phyloP scores from a whole-genome alignment of 164 flowering plant genomes.

The Cinnamomum chago region DNA sequence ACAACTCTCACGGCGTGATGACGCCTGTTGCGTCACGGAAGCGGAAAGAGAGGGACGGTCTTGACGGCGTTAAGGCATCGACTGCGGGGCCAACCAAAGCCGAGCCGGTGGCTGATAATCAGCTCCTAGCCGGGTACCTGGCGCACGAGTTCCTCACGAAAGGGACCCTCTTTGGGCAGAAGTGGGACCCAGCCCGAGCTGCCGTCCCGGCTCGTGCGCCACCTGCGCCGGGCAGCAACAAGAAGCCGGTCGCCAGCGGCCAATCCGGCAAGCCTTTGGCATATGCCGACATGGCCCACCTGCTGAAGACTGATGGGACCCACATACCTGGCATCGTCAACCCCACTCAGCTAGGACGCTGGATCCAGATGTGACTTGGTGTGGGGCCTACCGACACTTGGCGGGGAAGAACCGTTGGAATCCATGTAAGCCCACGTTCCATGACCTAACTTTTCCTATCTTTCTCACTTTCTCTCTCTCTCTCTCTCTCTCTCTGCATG shows the following conservation, averaged over 20 bases:
- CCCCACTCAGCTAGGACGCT: conserved; percentile 73
- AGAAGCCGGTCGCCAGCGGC: neutral
- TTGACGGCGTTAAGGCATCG: conserved; percentile 19
- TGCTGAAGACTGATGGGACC: conserved; percentile 65
- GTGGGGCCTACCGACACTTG: neutral
- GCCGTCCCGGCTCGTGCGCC: conserved; percentile 3
- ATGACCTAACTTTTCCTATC: neutral
- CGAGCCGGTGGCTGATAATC: conserved; percentile 35
- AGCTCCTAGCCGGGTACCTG: conserved; percentile 78
- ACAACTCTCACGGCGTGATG: conserved; percentile 28
- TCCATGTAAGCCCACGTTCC: conserved; percentile 1
- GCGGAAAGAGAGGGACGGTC: conserved; percentile 46
- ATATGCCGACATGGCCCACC: conserved; percentile 61
- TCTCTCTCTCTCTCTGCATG: neutral
- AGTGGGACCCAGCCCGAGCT: conserved; percentile 50
- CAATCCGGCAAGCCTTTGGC: conserved; percentile 13
- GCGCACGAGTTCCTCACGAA: conserved; percentile 65
- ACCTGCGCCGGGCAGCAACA: neutral
- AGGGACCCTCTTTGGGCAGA: conserved; percentile 70
- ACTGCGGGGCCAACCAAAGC: neutral
- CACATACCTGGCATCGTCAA: conserved; percentile 72
- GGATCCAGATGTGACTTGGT: conserved; percentile 54
- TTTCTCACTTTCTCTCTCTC: neutral
- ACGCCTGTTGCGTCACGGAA: conserved; percentile 47
- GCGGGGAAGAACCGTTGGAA: neutral